phyloP scores from a whole-genome alignment of 2,329 filamentous ascomycete species.

The Trichophaea hybrida region DNA sequence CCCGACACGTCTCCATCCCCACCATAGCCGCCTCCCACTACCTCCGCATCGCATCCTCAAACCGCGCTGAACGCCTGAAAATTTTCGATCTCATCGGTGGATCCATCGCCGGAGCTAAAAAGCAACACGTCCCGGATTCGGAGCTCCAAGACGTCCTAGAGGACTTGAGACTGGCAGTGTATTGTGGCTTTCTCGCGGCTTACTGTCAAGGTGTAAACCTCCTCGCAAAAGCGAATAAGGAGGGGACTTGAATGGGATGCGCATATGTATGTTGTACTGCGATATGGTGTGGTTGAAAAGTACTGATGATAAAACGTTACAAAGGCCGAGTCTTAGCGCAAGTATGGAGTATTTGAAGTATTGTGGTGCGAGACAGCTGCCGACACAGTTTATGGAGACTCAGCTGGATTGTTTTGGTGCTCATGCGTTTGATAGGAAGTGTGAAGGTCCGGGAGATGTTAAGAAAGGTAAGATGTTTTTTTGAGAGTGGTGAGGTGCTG shows the following conservation, averaged over 20 bases:
- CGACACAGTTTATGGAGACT: constrained; percentile 55
- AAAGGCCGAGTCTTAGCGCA: constrained; percentile 42
- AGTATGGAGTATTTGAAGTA: constrained; percentile 56
- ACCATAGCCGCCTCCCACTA: constrained; percentile 50
- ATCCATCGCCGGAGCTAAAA: constrained; percentile 22
- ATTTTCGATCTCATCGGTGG: constrained; percentile 38
- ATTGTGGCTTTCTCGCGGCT: constrained; percentile 45
- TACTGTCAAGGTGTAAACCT: constrained; percentile 54
- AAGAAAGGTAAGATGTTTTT: constrained; percentile 3
- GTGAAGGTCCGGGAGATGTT: constrained; percentile 30
- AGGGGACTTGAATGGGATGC: constrained; percentile 44
- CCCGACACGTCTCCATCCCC: constrained; percentile 47
- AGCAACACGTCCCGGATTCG: constrained; percentile 28
- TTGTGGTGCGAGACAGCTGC: constrained; percentile 43
- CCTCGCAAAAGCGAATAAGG: constrained; percentile 43
- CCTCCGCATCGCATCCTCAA: constrained; percentile 48
- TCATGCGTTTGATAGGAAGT: constrained; percentile 49
- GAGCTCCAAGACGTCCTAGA: constrained; percentile 39
- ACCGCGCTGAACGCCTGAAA: constrained; percentile 41
- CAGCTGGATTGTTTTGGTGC: constrained; percentile 57
- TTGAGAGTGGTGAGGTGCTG: background rate
- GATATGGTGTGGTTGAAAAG: background rate
- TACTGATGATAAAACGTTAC: background rate
- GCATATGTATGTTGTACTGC: constrained; percentile 32
- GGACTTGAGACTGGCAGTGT: constrained; percentile 46